These are phyloP conservation scores for Remersonia thermophila DNA, from an alignment of 2,329 filamentous ascomycete species.

Conservation along the genomic window DNA sequence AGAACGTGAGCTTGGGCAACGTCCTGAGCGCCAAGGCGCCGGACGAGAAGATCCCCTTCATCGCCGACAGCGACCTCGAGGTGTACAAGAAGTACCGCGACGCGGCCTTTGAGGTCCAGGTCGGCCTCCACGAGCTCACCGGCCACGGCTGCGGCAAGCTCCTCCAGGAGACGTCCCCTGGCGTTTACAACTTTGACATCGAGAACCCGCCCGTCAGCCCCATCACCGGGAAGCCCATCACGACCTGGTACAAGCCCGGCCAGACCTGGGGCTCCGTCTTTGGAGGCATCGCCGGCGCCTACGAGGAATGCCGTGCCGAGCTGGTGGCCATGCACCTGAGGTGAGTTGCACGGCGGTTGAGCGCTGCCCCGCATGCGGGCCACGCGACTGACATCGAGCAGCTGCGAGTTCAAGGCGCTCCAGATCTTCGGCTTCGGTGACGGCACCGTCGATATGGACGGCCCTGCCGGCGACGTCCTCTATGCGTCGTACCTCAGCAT, in stretches of 20 bases:
- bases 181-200: slow-evolving; percentile 78
- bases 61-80: slow-evolving; percentile 62
- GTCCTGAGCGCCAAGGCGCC: slow-evolving; percentile 83
- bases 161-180: slow-evolving; percentile 73
- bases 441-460: slow-evolving; percentile 57
- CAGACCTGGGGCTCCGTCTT: slow-evolving; percentile 94
- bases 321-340: slow-evolving; percentile 78
- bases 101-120: slow-evolving; percentile 84
- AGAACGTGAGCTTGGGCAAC: slow-evolving; percentile 88
- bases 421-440: slow-evolving; percentile 87
- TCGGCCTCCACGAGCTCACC: slow-evolving; percentile 80
- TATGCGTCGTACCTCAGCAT: slow-evolving; percentile 84
- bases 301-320: slow-evolving; percentile 91
- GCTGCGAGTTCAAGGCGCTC: slow-evolving; percentile 78
- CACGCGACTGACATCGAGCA: slow-evolving; percentile 15
- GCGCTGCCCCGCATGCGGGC: too few relatives aligned
- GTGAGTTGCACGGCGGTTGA: slow-evolving; percentile 8
- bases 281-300: slow-evolving; percentile 72
- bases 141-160: slow-evolving; percentile 89
- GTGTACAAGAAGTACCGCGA: slow-evolving; percentile 77
- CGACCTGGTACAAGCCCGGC: slow-evolving; percentile 84
- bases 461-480: slow-evolving; percentile 73
- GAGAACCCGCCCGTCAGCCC: slow-evolving; percentile 72
- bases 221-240: slow-evolving; percentile 62
- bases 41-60: slow-evolving; percentile 86